phyloP scores from a whole-genome alignment of 1,284 basidiomycete genomes.

The Ganoderma lingzhi region DNA sequence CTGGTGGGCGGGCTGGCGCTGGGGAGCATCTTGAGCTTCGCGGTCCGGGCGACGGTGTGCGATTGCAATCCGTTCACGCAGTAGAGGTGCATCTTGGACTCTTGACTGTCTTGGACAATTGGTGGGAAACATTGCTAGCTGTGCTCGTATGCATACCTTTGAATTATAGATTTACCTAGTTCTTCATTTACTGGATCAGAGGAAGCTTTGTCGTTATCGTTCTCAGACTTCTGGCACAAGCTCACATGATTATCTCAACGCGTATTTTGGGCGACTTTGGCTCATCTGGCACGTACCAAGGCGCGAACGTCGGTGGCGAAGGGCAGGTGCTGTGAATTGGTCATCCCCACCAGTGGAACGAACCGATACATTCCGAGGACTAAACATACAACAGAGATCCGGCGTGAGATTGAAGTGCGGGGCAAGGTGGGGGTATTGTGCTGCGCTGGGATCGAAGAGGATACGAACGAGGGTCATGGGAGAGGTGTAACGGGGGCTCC shows the following conservation, averaged over 20 bases:
- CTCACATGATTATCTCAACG: not conserved
- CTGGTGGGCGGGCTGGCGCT: slow-evolving; percentile 78
- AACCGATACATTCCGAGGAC: slow-evolving; percentile 20
- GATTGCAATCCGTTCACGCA: slow-evolving; percentile 72
- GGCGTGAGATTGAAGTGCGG: slow-evolving; percentile 18
- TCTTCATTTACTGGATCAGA: not conserved
- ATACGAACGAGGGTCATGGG: slow-evolving; percentile 21
- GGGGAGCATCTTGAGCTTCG: slow-evolving; percentile 84
- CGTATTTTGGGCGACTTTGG: too few relatives aligned
- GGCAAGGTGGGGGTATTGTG: not conserved
- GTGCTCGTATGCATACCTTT: slow-evolving; percentile 10
- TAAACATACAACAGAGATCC: slow-evolving; percentile 13
- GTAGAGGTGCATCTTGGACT: slow-evolving; percentile 17
- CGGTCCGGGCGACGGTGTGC: slow-evolving; percentile 72
- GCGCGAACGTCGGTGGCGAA: not conserved
- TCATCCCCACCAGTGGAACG: slow-evolving; percentile 26
- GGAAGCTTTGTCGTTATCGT: not conserved
- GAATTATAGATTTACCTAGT: not conserved
- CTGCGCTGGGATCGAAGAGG: not conserved
- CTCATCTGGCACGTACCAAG: not conserved
- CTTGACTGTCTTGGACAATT: not conserved
- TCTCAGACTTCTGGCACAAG: not conserved
- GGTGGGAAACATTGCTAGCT: not conserved
- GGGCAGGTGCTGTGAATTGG: not conserved
- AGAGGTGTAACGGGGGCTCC: slow-evolving; percentile 42